Evolutionary conservation across 2,329 filamentous ascomycete species (phyloP).

Genomic region (Botryosphaeria dothidea): DNA sequence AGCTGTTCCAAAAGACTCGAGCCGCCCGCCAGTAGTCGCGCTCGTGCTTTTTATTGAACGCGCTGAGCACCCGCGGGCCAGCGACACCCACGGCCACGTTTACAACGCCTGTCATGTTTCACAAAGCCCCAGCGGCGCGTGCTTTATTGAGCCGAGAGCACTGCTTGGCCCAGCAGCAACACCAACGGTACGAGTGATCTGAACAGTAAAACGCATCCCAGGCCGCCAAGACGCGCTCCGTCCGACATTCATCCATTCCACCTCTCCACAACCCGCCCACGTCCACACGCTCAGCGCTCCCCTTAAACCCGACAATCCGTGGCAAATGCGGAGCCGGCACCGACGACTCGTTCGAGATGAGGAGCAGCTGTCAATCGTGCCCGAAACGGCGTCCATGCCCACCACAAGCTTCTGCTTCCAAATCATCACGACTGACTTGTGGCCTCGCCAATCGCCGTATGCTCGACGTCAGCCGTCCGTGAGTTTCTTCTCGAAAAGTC

Average conservation of each 20-base stretch:
- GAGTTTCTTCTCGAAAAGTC: neutral
- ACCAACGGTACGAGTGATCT: neutral
- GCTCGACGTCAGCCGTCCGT: neutral
- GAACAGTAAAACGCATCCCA: constrained; percentile 6
- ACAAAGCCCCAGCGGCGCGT: neutral
- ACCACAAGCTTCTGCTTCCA: neutral
- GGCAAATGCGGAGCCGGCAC: neutral
- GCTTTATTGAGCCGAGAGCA: constrained; percentile 16
- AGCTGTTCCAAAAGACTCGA: constrained; percentile 1
- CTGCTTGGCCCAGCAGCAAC: constrained; percentile 4
- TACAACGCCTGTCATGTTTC: constrained; percentile 3
- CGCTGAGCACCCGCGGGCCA: neutral
- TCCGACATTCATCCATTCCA: neutral
- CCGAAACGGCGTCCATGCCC: neutral
- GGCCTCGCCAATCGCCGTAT: neutral
- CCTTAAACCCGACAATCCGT: neutral
- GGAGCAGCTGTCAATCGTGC: neutral
- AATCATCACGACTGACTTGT: neutral
- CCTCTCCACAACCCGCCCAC: constrained; percentile 1
- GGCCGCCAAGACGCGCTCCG: neutral
- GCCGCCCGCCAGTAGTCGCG: neutral
- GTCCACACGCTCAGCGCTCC: neutral
- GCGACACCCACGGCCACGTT: neutral
- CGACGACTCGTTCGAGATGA: constrained; percentile 4
- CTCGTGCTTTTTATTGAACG: constrained; percentile 17